These are phyloP conservation scores for Claviceps sp. DNA, from an alignment of 2,329 filamentous ascomycete species.

Conservation along the genomic window DNA sequence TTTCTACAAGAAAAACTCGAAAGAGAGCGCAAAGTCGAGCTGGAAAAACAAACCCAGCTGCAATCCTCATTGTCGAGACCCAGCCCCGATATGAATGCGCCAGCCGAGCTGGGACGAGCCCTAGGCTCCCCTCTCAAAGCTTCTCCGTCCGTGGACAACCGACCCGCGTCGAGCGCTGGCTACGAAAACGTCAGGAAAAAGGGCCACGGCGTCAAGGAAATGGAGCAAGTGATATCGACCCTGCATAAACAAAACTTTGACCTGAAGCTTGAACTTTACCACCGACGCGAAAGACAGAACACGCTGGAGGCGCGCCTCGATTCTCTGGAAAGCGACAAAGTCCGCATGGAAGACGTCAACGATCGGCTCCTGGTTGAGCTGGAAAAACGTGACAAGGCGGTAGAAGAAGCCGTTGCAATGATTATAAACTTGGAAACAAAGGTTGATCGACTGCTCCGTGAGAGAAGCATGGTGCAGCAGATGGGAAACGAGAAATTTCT, in stretches of 20 bases:
- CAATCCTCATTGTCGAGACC: conserved; percentile 20
- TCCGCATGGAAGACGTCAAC: conserved; percentile 43
- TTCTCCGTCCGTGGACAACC: conserved; percentile 20
- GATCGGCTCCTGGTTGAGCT: conserved; percentile 45
- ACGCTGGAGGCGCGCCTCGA: conserved; percentile 45
- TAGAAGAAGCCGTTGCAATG: conserved; percentile 57
- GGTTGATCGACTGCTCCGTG: conserved; percentile 38
- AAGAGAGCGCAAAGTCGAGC: conserved; percentile 35
- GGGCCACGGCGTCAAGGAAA: conserved; percentile 50
- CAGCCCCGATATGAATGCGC: conserved; percentile 25
- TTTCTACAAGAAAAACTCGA: conserved; percentile 44
- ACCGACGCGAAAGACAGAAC: conserved; percentile 51
- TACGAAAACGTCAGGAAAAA: conserved; percentile 32
- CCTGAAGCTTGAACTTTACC: conserved; percentile 59
- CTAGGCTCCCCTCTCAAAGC: conserved; percentile 27
- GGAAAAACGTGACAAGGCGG: conserved; percentile 55
- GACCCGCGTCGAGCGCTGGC: conserved; percentile 29
- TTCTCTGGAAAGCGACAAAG: conserved; percentile 37
- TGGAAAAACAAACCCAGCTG: conserved; percentile 24
- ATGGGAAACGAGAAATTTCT: conserved; percentile 31
- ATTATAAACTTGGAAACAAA: conserved; percentile 52
- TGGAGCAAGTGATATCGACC: conserved; percentile 54
- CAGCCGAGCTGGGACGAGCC: conserved; percentile 23
- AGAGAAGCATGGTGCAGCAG: conserved; percentile 38
- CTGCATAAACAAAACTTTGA: conserved; percentile 68